Conservation (phyloP, 345 rosid species). For the Salix exigua region DNA sequence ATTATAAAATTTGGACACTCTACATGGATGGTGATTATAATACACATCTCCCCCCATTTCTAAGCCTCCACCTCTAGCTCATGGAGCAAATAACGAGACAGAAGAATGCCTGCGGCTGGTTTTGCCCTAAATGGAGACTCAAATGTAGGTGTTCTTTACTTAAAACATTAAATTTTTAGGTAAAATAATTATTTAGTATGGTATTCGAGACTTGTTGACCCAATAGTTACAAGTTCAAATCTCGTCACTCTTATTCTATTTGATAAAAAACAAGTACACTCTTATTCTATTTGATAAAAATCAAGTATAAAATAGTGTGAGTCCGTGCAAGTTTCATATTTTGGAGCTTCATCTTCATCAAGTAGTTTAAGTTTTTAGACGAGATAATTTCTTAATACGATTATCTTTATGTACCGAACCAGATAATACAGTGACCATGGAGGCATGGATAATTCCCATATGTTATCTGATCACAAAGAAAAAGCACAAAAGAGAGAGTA, state of each 20-base stretch:
- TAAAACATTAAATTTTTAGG: too few species aligned
- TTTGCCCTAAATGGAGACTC: conserved; percentile 11
- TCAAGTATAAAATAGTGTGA: too few species aligned
- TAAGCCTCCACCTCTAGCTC: conserved; percentile 10
- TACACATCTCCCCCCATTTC: background rate
- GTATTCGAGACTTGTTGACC: too few species aligned
- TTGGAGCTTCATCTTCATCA: accelerated
- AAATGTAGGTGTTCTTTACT: background rate
- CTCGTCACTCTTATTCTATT: too few species aligned
- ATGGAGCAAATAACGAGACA: background rate
- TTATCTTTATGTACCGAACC: background rate
- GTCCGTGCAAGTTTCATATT: too few species aligned
- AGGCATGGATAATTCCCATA: background rate
- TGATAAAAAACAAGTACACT: too few species aligned
- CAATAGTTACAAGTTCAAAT: too few species aligned
- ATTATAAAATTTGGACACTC: background rate
- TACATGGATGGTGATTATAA: background rate
- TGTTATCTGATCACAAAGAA: too few species aligned
- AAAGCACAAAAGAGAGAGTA: background rate
- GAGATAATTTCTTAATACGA: too few species aligned
- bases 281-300: too few species aligned
- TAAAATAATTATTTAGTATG: too few species aligned
- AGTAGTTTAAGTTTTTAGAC: too few species aligned
- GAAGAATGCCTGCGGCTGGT: background rate
- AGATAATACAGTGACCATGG: background rate